Base-by-base conservation (phyloP, 306 rosid genomes). In the Cicer bijugum region DNA sequence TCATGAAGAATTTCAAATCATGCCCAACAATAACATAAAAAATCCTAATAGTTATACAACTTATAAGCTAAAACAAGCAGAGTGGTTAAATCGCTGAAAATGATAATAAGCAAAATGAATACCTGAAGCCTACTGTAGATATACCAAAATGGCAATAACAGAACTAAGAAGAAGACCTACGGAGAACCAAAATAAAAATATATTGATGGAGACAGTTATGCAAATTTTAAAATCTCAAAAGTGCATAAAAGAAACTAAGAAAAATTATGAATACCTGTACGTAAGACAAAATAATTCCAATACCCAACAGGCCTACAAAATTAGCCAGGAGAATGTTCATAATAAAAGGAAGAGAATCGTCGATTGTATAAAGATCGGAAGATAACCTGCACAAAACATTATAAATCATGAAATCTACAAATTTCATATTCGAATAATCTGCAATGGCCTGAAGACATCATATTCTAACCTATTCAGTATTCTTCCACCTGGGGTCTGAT, bases 91-190 rank as follows among this genome's bases (percentile, higher is more conserved):
- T 48, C 57, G 35, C 12, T 16, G 53, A 72, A 65, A 56, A 16
- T 23, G 23, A 65, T 20, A 38, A n/a, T 45, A 58, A 67, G 55
- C 59, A 55, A 58, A 69, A 78, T 9, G 69, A 70, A 45, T 86
- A 93, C 98, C 98, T 93, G 98, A 76, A 93, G 92, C 82, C 84
- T 91, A 80, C 88, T 91, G 89, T 91, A 93, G 89, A 93, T 89
- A 65, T 81, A 91, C 96, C 98, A 88, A 84, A 91, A 91, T 65
- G 98, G 98, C 75, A 93, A 75, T 50, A 93, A 84, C 87, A 93
- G 78, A 83, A 89, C 82, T 86, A 93, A 71, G 84, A 93, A 93
- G 79, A 89, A 82, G 80, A 89, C 91, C 98, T 93, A 58, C 46
- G 58, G n/a, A 79, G 76, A 86, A 20, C 40, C 16, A 46, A 71